Evolutionary conservation across 192 early-diverging fungal genomes (phyloP).

Genomic region (Kappamyces sp.): DNA sequence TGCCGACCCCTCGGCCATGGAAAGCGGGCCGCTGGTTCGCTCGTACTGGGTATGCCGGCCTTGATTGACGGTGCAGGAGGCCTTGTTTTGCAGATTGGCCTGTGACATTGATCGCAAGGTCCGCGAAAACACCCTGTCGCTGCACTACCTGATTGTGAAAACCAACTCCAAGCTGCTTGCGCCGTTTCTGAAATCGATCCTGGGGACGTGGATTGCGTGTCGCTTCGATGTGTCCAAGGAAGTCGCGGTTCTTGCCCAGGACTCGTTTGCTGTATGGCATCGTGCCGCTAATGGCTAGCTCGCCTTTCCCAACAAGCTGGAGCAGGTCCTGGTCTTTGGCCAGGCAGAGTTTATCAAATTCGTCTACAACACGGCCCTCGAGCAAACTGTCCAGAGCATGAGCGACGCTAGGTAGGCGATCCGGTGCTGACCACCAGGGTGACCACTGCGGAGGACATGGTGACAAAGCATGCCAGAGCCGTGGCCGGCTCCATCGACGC

Average conservation of each 20-base stretch:
- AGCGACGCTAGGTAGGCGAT: constrained; percentile 43
- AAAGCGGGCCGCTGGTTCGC: constrained; percentile 14
- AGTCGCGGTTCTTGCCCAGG: constrained; percentile 53
- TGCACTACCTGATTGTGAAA: constrained; percentile 64
- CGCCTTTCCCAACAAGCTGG: constrained; percentile 77
- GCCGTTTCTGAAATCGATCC: constrained; percentile 70
- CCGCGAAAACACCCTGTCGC: constrained; percentile 57
- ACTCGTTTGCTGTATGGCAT: constrained; percentile 61
- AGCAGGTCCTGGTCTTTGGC: constrained; percentile 74
- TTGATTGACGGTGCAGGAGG: constrained; percentile 41
- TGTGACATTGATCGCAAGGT: constrained; percentile 83
- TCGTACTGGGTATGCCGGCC: background rate
- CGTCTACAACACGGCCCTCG: constrained; percentile 60
- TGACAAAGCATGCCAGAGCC: constrained; percentile 60
- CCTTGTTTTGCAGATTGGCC: constrained; percentile 56
- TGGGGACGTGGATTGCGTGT: constrained; percentile 77
- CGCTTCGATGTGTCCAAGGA: constrained; percentile 81
- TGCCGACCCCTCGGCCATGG: constrained; percentile 12
- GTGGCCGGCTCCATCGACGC: constrained; percentile 57
- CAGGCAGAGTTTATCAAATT: constrained; percentile 66
- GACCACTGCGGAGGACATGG: constrained; percentile 70
- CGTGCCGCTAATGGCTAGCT: constrained; percentile 37
- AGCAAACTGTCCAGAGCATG: constrained; percentile 74
- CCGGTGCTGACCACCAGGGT: constrained; percentile 38
- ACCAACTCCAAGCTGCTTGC: constrained; percentile 70